Conservation (phyloP, 148 eudicot genomes). For the Rhododendron ovatum region DNA sequence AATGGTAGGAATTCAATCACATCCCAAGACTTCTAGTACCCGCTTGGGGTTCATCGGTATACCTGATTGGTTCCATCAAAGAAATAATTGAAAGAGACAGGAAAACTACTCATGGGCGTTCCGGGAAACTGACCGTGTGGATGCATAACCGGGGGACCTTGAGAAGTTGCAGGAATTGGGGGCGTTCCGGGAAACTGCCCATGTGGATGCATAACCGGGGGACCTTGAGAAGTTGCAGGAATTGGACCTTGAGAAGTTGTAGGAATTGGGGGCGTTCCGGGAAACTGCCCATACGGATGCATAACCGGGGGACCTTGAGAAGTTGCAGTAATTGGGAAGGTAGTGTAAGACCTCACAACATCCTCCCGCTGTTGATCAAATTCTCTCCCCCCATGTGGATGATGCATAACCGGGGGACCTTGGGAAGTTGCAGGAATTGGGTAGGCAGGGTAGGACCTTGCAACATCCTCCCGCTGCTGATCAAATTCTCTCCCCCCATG, state of each 20-base stretch:
- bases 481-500: neutral
- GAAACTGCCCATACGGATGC: neutral
- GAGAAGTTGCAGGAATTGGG: neutral
- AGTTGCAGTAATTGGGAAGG: neutral
- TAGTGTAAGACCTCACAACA: neutral
- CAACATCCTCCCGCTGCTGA: neutral
- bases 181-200: neutral
- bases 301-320: neutral
- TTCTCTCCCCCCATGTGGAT: neutral
- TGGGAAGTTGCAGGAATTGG: neutral
- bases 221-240: neutral
- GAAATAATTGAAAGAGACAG: neutral
- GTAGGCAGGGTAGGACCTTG: neutral
- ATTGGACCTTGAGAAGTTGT: neutral
- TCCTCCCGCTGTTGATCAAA: neutral
- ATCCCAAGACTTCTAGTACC: neutral
- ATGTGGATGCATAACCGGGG: neutral
- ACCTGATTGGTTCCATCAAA: neutral
- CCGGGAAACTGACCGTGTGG: neutral
- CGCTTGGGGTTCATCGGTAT: neutral
- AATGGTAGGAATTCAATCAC: neutral
- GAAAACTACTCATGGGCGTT: neutral
- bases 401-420: neutral
- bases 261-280: neutral
- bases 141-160: neutral